phyloP scores from a whole-genome alignment of 129 eudicot genomes.

The Helianthus tuberosus region DNA sequence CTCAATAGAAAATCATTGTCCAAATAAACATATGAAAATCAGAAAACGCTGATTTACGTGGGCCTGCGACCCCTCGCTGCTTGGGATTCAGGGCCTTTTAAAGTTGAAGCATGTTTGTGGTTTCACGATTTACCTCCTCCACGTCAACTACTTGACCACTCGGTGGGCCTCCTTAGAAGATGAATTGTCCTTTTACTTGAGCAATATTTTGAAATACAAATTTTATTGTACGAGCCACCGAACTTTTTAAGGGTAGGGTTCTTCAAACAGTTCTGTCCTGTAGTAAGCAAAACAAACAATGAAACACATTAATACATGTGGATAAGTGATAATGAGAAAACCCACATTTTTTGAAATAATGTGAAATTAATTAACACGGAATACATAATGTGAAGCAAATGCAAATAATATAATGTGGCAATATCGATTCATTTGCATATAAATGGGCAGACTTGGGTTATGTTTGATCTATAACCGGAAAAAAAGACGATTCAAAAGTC shows the following conservation, averaged over 20 bases:
- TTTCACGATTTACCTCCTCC: too few relatives aligned
- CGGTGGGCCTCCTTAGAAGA: too few relatives aligned
- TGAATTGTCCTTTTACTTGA: too few relatives aligned
- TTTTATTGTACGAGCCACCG: slow-evolving; percentile 44
- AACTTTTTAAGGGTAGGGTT: slow-evolving; percentile 30
- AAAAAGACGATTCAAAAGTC: neutral
- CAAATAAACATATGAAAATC: too few relatives aligned
- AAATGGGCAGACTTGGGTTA: neutral
- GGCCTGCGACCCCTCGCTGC: too few relatives aligned
- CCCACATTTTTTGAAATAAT: neutral
- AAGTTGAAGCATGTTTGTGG: too few relatives aligned
- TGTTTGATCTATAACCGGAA: neutral
- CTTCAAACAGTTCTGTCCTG: slow-evolving; percentile 18
- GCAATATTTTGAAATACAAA: too few relatives aligned
- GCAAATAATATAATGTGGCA: neutral
- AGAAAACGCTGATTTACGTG: too few relatives aligned
- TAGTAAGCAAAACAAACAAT: neutral
- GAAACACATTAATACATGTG: neutral
- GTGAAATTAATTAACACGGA: neutral
- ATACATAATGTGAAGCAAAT: neutral
- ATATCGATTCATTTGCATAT: neutral
- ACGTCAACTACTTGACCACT: too few relatives aligned
- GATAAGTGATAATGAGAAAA: neutral
- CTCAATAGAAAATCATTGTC: too few relatives aligned
- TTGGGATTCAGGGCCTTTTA: too few relatives aligned